Percentiles rank a stretch among this genome's conserved stretches.
Conservation (phyloP, 345 rosid genomes). For the Aquilaria sinensis region DNA sequence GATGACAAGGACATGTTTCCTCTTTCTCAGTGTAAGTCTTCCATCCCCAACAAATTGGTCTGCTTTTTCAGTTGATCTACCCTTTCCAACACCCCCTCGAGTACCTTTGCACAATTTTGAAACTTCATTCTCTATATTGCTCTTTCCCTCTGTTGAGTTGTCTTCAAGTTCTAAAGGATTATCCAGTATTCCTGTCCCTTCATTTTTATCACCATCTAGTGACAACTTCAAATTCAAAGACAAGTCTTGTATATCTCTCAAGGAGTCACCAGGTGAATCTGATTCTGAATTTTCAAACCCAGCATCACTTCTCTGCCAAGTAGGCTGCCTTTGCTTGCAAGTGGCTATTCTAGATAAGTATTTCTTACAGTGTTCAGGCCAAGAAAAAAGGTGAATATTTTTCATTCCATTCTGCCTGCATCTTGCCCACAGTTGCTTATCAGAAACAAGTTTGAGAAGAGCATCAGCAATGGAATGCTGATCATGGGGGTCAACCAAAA, state of each 20-base stretch:
- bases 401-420: slow-evolving; percentile 68
- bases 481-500: slow-evolving; percentile 73
- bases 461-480: slow-evolving; percentile 66
- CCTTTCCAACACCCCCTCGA: slow-evolving; percentile 22
- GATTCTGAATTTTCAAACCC: slow-evolving; percentile 36
- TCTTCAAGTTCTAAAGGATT: slow-evolving; percentile 40
- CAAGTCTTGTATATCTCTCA: slow-evolving; percentile 58
- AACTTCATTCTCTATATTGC: slow-evolving; percentile 38
- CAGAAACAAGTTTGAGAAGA: slow-evolving; percentile 64
- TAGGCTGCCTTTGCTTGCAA: slow-evolving; percentile 69
- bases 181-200: slow-evolving; percentile 25
- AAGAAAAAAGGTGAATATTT: slow-evolving; percentile 60
- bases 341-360: slow-evolving; percentile 57
- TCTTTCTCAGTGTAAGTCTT: slow-evolving; percentile 39
- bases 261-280: slow-evolving; percentile 64
- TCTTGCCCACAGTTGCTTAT: slow-evolving; percentile 71
- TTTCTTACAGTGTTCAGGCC: slow-evolving; percentile 74
- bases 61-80: slow-evolving; percentile 26
- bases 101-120: slow-evolving; percentile 21
- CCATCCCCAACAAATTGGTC: slow-evolving; percentile 28
- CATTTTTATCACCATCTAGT: slow-evolving; percentile 60
- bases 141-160: slow-evolving; percentile 27
- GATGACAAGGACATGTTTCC: slow-evolving; percentile 47
- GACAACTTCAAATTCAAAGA: slow-evolving; percentile 62
- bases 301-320: slow-evolving; percentile 49